Evolutionary conservation across 2,329 filamentous ascomycete genomes (phyloP).

Genomic region (Grosmannia huntii): DNA sequence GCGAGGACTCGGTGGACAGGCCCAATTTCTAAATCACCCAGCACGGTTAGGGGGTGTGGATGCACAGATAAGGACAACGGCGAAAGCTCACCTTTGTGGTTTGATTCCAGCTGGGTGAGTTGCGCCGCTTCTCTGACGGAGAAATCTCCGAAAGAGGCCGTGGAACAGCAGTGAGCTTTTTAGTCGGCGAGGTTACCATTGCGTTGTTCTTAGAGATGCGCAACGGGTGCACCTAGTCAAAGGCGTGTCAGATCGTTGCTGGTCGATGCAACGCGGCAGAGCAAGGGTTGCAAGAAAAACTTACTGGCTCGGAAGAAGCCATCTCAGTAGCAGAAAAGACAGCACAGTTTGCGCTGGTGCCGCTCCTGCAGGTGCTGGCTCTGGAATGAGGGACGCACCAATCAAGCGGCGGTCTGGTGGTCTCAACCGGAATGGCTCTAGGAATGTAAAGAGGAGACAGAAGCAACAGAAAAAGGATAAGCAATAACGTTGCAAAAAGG

Average conservation of each 20-base stretch:
- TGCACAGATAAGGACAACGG: not conserved
- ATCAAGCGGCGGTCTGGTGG: not conserved
- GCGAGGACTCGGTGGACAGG: conserved; percentile 62
- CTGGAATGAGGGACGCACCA: not conserved
- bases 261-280: not conserved
- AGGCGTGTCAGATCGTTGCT: not conserved
- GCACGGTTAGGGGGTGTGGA: not conserved
- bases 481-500: not conserved
- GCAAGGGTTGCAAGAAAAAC: not conserved
- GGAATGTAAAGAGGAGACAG: not conserved
- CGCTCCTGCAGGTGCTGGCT: not conserved
- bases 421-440: not conserved
- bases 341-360: not conserved
- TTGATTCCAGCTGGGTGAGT: conserved; percentile 86
- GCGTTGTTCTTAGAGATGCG: conserved; percentile 59
- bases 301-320: conserved; percentile 12
- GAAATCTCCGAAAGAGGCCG: conserved; percentile 82
- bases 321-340: conserved; percentile 1
- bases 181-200: conserved; percentile 46
- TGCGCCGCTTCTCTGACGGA: conserved; percentile 71
- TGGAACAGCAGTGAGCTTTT: conserved; percentile 47
- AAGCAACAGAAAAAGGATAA: not conserved
- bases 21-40: conserved; percentile 47
- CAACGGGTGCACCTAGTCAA: conserved; percentile 57
- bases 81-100: conserved; percentile 47